These are phyloP conservation scores for Blastobotrys proliferans DNA, from an alignment of 1,139 yeast species.

Conservation along the genomic window DNA sequence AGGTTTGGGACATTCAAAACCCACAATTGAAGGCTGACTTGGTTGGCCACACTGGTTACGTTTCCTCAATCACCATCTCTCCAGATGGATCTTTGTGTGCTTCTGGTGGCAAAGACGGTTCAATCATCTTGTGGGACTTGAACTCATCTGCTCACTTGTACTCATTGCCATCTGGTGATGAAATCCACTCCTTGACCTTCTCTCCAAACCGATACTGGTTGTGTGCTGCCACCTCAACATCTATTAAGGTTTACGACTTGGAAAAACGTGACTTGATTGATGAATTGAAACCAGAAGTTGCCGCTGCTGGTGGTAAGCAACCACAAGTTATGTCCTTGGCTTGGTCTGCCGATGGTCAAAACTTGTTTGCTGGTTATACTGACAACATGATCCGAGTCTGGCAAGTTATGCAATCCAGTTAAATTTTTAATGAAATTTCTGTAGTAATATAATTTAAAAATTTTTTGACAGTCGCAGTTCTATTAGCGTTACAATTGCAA, in stretches of 20 bases:
- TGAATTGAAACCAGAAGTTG: constrained; percentile 98
- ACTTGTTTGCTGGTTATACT: constrained; percentile 99
- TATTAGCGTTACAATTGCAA: too few species aligned
- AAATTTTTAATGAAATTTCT: constrained; percentile 23
- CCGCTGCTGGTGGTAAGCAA: constrained; percentile 80
- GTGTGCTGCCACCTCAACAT: constrained; percentile 98
- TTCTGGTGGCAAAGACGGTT: constrained; percentile 99
- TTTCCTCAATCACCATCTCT: constrained; percentile 94
- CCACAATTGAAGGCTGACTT: constrained; percentile 91
- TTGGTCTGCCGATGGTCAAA: constrained; percentile 99
- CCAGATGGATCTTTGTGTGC: constrained; percentile 99
- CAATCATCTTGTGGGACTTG: constrained; percentile 98
- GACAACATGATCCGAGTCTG: constrained; percentile 99
- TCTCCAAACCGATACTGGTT: constrained; percentile 99
- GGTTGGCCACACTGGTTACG: constrained; percentile 99
- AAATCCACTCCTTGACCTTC: constrained; percentile 98
- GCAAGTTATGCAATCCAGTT: constrained; percentile 97
- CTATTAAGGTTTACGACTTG: constrained; percentile 98
- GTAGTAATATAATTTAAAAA: not conserved
- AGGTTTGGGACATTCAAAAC: constrained; percentile 95
- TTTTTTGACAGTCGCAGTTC: too few species aligned
- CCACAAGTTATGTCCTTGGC: constrained; percentile 98
- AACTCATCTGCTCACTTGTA: constrained; percentile 82
- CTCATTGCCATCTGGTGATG: constrained; percentile 95
- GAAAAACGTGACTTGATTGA: constrained; percentile 95